phyloP scores from a whole-genome alignment of 352 stramenopile species.

The Pythium guiyangense region DNA sequence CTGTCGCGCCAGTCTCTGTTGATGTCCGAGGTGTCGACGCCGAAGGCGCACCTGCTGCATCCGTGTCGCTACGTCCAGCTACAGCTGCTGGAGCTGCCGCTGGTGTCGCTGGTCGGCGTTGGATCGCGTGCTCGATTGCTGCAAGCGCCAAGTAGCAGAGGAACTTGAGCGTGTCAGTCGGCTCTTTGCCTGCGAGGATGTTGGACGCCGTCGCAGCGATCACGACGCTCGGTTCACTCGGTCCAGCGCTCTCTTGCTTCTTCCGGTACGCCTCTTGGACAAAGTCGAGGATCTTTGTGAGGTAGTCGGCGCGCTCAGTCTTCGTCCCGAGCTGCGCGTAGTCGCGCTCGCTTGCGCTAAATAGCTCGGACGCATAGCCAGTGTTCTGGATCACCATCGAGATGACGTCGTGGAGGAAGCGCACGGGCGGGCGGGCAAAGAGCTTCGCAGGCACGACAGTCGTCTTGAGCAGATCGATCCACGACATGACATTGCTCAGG shows the following conservation, averaged over 20 bases:
- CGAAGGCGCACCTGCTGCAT: background rate
- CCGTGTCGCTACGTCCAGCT: background rate
- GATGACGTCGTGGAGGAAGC: conserved; percentile 80
- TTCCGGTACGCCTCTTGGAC: conserved; percentile 54
- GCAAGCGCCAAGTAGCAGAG: conserved; percentile 58
- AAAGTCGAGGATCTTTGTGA: conserved; percentile 70
- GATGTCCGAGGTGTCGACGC: background rate
- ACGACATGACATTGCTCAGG: conserved; percentile 68
- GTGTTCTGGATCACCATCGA: conserved; percentile 69
- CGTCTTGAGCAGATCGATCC: conserved; percentile 73
- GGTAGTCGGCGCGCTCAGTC: conserved; percentile 68
- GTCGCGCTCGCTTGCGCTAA: conserved; percentile 45
- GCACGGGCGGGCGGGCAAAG: conserved; percentile 65
- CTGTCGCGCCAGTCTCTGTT: background rate
- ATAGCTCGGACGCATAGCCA: conserved; percentile 44
- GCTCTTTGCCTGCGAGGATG: conserved; percentile 74
- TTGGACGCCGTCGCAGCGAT: conserved; percentile 72
- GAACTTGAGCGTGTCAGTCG: conserved; percentile 71
- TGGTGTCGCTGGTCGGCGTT: conserved; percentile 13
- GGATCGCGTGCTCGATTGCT: conserved; percentile 48
- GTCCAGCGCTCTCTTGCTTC: conserved; percentile 15
- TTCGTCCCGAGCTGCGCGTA: conserved; percentile 67
- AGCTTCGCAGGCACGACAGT: conserved; percentile 59
- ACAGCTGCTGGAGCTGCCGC: background rate
- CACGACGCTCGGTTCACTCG: conserved; percentile 22